Evolutionary conservation across 805 yeast species (phyloP), one percentile per base, ranked within the genome.

Genomic region (Saccharomyces cerevisiae): DNA sequence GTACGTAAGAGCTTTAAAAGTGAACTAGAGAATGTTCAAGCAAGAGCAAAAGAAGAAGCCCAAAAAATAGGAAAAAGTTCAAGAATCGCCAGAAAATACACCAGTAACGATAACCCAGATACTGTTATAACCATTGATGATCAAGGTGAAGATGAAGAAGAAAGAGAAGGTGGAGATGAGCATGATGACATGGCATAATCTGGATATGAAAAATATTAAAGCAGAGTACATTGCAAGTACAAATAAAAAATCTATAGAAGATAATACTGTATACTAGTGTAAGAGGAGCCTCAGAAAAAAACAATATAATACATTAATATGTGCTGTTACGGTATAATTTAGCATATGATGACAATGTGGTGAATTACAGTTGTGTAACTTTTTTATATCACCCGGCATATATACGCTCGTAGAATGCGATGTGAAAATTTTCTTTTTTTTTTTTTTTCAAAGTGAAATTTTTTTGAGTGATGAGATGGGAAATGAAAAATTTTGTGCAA

Each of bases 1-100:
- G 91, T 91, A 21, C 80, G 96, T 64, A 76, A 76, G 49, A 73
- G 86, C 2, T 85, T 92, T 71, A 80, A 78, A 49, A 76, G 73
- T 10, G 85, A 84, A 55, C 74, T 88, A 66, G 73, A 69, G 51
- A 68, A 66, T 1, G 69, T 86, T 51, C 89, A 85, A 72, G 62
- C 58, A 11, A 64, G 63, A 47, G 92, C 92, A 21, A 78, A 79
- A 61, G 76, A 71, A 41, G 83, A 79, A 56, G 88, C 90, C 26
- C 66, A 68, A 53, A 67, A 67, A 27, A 63, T 72, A 2, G 88
- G 89, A 32, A 78, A 76, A 57, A 82, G 85, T 46, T 84, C 90
- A 5, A 81, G 94, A 77, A 78, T 87, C 57, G 84, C 90, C 11
- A 81, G 89, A 74, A 87, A 87, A 68, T 87, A 87, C 67, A 73